Conservation (phyloP, 495 filamentous ascomycete species). For the Aspergillus olivimuriae region DNA sequence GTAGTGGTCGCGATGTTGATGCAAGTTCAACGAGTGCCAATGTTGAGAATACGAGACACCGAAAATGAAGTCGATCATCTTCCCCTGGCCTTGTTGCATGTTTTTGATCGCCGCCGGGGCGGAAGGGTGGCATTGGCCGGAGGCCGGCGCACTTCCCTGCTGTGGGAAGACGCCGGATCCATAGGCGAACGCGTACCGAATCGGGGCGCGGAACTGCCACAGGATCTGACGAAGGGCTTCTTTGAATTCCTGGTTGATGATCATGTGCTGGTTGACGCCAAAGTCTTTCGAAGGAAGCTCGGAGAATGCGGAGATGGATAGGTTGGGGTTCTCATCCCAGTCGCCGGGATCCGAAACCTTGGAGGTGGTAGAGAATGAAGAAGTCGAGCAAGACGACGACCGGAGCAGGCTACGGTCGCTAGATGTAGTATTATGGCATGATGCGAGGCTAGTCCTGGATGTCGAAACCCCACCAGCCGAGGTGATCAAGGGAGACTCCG, state of each 20-base stretch:
- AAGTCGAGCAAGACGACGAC: constrained; percentile 16
- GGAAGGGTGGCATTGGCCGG: constrained; percentile 60
- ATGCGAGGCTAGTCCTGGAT: constrained; percentile 9
- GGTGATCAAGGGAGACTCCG: constrained; percentile 11
- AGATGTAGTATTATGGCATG: not conserved
- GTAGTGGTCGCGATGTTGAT: constrained; percentile 88
- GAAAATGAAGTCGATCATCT: constrained; percentile 99
- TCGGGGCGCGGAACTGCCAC: constrained; percentile 89
- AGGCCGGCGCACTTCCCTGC: constrained; percentile 41
- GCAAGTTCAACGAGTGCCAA: constrained; percentile 90
- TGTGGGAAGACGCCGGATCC: constrained; percentile 96
- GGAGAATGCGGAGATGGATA: constrained; percentile 71
- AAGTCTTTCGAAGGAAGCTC: constrained; percentile 83
- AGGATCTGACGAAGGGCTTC: constrained; percentile 80
- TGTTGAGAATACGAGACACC: constrained; percentile 93
- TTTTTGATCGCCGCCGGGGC: constrained; percentile 69
- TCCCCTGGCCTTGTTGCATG: constrained; percentile 76
- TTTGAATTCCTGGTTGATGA: constrained; percentile 91
- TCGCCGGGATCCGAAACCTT: constrained; percentile 31
- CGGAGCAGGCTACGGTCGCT: constrained; percentile 8
- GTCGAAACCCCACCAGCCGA: constrained; percentile 16
- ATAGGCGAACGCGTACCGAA: constrained; percentile 94
- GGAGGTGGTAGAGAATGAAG: constrained; percentile 35
- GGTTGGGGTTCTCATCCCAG: constrained; percentile 79
- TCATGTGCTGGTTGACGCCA: constrained; percentile 91